Percentiles rank a stretch among this genome's conserved stretches.
Conservation (phyloP, 495 filamentous ascomycete species). For the Hypoxylon subgilvum region DNA sequence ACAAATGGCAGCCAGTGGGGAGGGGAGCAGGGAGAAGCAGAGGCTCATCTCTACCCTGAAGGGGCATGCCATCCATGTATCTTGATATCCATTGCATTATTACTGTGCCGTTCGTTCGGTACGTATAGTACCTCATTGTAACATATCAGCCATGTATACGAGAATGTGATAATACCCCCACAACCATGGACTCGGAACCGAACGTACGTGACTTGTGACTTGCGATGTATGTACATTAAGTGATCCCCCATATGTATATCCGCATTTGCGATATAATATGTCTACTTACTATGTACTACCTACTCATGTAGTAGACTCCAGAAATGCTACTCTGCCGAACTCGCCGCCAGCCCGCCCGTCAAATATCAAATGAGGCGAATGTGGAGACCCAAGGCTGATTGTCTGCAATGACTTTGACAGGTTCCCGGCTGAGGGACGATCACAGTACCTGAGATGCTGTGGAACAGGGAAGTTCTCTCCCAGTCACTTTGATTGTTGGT, state of each 20-base stretch:
- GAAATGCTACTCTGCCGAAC: slow-evolving; percentile 21
- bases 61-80: not conserved
- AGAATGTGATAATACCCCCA: slow-evolving; percentile 40
- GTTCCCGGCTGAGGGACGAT: slow-evolving; percentile 24
- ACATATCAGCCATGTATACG: slow-evolving; percentile 36
- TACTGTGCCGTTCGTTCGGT: slow-evolving; percentile 16
- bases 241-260: slow-evolving; percentile 26
- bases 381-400: slow-evolving; percentile 34
- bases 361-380: slow-evolving; percentile 33
- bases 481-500: not conserved
- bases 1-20: slow-evolving; percentile 15
- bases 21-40: slow-evolving; percentile 7
- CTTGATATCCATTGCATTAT: slow-evolving; percentile 8
- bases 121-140: slow-evolving; percentile 35
- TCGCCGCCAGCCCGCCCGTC: slow-evolving; percentile 22
- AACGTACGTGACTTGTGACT: slow-evolving; percentile 12
- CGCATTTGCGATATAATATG: slow-evolving; percentile 21
- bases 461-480: not conserved
- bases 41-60: slow-evolving; percentile 19
- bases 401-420: slow-evolving; percentile 32
- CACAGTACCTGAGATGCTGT: slow-evolving; percentile 13
- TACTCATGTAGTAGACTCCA: slow-evolving; percentile 9
- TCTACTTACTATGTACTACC: not conserved
- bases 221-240: not conserved
- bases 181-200: slow-evolving; percentile 38